Base-by-base conservation (phyloP, 2,329 filamentous ascomycete species). In the Nemania sp. region DNA sequence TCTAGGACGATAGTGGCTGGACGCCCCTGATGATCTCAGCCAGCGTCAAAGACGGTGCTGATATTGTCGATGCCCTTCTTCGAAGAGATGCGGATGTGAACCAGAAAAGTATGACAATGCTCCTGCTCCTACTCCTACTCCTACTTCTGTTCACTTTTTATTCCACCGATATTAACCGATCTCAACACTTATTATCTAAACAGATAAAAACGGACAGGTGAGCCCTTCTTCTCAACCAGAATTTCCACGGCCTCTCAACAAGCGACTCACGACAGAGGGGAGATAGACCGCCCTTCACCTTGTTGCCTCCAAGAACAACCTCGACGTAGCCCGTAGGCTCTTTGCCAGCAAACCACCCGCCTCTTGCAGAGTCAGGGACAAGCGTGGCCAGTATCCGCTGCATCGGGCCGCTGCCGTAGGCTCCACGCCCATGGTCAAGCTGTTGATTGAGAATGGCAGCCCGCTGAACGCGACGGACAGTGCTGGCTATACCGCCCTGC, bases 371-470 rank as follows among this genome's bases (percentile, higher is more conserved):
- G 83, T 93, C 2, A 91, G 91, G 65, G 95, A 99, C 73, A 90
- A 86, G 71, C 85, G 92, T 32, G 91, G 91, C n/a, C 94, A 97
- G 73, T 87, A 97, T 59, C 85, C 96, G 6, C 83, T 99, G 25
- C 96, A 99, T 76, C 87, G 95, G 17, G 95, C 95, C 2, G 94
- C 95, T 0, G 94, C 95, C 2, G 86, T 92, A 3, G 96, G 96
- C 6, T 94, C 90, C 3, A 85, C 90, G n/a, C 92, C 94, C 5
- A 92, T 99, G 79, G 82, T 96, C 49, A 90, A 87, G 68, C 78
- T 96, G 39, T 79, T 99, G 13, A 78, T 97, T 15, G 86, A 90
- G 69, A 85, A 90, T 68, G 83, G 81, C 66, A 96, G 91, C 66
- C 93, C 94, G 0, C 73, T 98, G 21, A 91, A 97, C 75, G 88